These are phyloP conservation scores for Ustilago crameri DNA, from an alignment of 1,284 basidiomycete genomes.

Conservation along the genomic window DNA sequence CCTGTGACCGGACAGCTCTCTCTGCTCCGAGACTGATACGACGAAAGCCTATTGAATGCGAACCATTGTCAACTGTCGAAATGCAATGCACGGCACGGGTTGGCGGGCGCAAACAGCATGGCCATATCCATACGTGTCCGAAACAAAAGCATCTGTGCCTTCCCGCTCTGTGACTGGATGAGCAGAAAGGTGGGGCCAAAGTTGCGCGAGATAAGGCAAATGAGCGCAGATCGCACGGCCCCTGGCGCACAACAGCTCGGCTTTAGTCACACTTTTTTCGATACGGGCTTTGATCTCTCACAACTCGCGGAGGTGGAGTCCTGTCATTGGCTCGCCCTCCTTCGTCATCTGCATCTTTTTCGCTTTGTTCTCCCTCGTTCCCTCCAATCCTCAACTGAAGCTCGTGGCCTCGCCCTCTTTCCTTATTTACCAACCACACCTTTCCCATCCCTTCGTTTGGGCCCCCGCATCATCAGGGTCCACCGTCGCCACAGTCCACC, in stretches of 20 bases:
- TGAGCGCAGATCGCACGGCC: slow-evolving; percentile 1
- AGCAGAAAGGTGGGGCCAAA: too few species aligned
- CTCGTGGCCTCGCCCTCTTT: slow-evolving; percentile 1
- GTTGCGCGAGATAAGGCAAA: slow-evolving; percentile 1
- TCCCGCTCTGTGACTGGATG: background rate
- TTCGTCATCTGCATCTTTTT: slow-evolving; percentile 10
- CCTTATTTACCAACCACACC: slow-evolving; percentile 5
- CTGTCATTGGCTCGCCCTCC: slow-evolving; percentile 15
- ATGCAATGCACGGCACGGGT: background rate
- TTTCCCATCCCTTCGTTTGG: slow-evolving; percentile 1
- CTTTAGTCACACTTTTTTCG: slow-evolving; percentile 4
- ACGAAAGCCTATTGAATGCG: slow-evolving; percentile 1
- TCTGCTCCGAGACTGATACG: background rate
- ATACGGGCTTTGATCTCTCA: background rate
- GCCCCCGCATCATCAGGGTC: slow-evolving; percentile 8
- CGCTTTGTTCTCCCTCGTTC: background rate
- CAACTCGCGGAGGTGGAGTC: slow-evolving; percentile 4
- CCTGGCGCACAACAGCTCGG: background rate
- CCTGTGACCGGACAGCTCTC: slow-evolving; percentile 12
- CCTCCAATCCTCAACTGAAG: slow-evolving; percentile 1
- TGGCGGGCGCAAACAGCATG: background rate
- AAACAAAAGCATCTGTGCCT: background rate
- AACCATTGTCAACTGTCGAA: background rate
- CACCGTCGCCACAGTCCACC: background rate
- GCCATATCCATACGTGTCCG: background rate